Conservation (phyloP, 164 flowering plant genomes). For the Berberis vulgaris region DNA sequence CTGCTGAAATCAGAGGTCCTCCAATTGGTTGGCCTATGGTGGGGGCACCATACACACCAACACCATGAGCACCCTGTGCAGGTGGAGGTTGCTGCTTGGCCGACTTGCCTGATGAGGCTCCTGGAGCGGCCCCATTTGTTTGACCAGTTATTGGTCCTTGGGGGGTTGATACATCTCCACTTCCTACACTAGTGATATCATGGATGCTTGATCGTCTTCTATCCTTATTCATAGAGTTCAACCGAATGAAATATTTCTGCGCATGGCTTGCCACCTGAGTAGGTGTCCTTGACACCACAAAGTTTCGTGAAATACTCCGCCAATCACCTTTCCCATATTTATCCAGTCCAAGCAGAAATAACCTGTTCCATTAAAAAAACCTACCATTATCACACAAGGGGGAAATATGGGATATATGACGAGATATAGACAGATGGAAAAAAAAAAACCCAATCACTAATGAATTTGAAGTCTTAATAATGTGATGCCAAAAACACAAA, state of each 20-base stretch:
- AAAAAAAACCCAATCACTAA: neutral
- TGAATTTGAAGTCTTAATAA: neutral
- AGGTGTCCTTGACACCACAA: constrained; percentile 85
- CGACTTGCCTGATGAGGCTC: constrained; percentile 41
- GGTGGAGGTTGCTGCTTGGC: constrained; percentile 40
- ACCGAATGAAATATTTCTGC: constrained; percentile 83
- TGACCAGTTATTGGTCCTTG: constrained; percentile 88
- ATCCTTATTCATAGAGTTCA: constrained; percentile 91
- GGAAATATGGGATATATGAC: neutral
- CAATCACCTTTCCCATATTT: constrained; percentile 96
- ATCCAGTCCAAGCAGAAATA: constrained; percentile 88
- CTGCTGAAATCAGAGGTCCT: constrained; percentile 72
- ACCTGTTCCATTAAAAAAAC: constrained; percentile 29
- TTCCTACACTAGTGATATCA: constrained; percentile 71
- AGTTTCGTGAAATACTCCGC: constrained; percentile 91
- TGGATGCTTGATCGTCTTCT: constrained; percentile 90
- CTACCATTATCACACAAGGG: neutral
- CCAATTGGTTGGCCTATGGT: constrained; percentile 82
- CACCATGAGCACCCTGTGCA: constrained; percentile 33
- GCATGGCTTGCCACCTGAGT: constrained; percentile 97
- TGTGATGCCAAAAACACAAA: neutral
- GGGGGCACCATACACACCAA: constrained; percentile 51
- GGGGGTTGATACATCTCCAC: constrained; percentile 46
- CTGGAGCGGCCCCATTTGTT: constrained; percentile 31
- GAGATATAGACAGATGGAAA: too few relatives aligned